Percentiles rank a stretch among this genome's conserved stretches.
Conservation (phyloP, 2,329 filamentous ascomycete genomes). For the Aureobasidium leucospermi region DNA sequence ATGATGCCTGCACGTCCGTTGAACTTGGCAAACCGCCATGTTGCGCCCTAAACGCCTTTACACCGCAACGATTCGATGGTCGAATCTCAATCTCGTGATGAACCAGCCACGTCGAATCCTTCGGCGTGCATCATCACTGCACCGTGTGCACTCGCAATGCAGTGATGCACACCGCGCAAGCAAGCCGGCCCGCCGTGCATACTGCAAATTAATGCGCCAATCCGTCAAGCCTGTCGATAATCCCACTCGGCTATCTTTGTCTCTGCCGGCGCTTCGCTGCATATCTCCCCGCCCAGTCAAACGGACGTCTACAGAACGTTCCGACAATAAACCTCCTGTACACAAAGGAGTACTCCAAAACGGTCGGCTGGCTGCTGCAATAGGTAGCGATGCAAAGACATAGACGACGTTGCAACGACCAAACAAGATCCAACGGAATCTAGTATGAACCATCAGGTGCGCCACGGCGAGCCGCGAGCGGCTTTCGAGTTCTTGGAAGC, state of each 20-base stretch:
- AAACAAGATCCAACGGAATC: background rate
- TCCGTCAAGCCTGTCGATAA: conserved; percentile 1
- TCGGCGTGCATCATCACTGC: background rate
- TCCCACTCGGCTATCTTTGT: conserved; percentile 1
- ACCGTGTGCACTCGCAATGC: background rate
- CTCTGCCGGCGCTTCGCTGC: conserved; percentile 2
- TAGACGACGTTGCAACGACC: background rate
- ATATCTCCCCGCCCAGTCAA: background rate
- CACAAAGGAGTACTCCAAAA: background rate
- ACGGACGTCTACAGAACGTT: conserved; percentile 1
- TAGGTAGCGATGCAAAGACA: background rate
- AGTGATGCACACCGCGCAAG: background rate
- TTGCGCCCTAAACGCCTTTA: conserved; percentile 8
- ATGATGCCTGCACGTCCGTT: background rate
- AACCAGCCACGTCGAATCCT: conserved; percentile 6
- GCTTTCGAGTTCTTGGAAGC: background rate
- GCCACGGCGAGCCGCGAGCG: background rate
- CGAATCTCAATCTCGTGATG: conserved; percentile 2
- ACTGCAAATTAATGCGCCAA: background rate
- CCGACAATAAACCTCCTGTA: background rate
- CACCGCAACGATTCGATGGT: background rate
- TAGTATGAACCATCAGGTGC: background rate
- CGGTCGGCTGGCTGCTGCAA: background rate
- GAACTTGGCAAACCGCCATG: background rate
- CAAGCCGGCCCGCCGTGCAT: background rate